A percentile compares a stretch with the other conserved stretches of the same genome.
phyloP scores from a whole-genome alignment of 371 early-diverging fungal genomes.

The Apophysomyces elegans region DNA sequence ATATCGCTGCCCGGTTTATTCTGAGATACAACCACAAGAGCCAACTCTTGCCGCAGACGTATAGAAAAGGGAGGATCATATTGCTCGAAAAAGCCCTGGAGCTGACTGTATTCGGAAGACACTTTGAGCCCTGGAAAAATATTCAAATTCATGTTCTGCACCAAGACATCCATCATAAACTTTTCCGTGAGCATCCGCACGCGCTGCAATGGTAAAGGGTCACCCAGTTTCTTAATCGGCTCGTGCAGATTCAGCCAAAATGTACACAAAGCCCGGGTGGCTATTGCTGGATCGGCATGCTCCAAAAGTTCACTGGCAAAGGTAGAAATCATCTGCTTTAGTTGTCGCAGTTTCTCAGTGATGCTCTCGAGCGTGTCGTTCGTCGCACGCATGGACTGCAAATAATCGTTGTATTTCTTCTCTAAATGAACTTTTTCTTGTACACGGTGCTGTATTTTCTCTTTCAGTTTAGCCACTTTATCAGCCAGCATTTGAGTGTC shows the following conservation, averaged over 20 bases:
- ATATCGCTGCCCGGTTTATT: slow-evolving; percentile 30
- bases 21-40: slow-evolving; percentile 25
- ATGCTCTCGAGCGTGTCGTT: slow-evolving; percentile 58
- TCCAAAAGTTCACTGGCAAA: slow-evolving; percentile 50
- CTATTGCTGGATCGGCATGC: slow-evolving; percentile 42
- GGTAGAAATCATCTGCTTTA: slow-evolving; percentile 49
- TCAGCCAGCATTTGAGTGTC: slow-evolving; percentile 25
- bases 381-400: slow-evolving; percentile 58
- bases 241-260: slow-evolving; percentile 48
- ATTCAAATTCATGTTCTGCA: slow-evolving; percentile 44
- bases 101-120: slow-evolving; percentile 27
- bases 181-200: slow-evolving; percentile 55
- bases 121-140: slow-evolving; percentile 38
- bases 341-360: slow-evolving; percentile 45
- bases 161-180: slow-evolving; percentile 55
- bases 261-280: slow-evolving; percentile 43
- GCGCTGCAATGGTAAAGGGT: slow-evolving; percentile 48
- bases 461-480: slow-evolving; percentile 18
- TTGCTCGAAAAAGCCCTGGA: slow-evolving; percentile 32
- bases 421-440: slow-evolving; percentile 32
- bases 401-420: slow-evolving; percentile 58
- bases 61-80: slow-evolving; percentile 23
- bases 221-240: slow-evolving; percentile 33
- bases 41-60: slow-evolving; percentile 45
- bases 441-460: slow-evolving; percentile 28